Evolutionary conservation across 2,329 filamentous ascomycete genomes (phyloP).

Genomic region (Pezicula rhizophila): DNA sequence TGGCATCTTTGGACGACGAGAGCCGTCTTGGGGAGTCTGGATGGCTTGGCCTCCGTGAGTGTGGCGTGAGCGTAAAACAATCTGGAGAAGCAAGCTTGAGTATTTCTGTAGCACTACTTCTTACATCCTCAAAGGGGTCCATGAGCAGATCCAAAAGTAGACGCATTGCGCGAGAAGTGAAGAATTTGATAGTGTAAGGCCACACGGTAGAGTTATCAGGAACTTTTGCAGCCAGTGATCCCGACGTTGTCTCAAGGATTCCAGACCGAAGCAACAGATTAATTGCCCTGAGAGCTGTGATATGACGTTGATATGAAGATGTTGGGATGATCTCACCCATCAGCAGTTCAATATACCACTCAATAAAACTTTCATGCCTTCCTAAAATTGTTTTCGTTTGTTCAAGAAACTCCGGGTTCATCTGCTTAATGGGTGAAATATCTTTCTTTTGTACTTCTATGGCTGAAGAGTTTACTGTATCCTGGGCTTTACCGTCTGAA

Average conservation of each 20-base stretch:
- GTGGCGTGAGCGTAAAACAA: constrained; percentile 10
- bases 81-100: constrained; percentile 43
- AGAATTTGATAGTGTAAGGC: constrained; percentile 26
- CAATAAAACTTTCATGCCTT: constrained; percentile 59
- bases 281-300: constrained; percentile 69
- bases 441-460: background rate
- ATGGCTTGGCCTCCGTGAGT: background rate
- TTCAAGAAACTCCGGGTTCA: constrained; percentile 1
- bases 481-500: constrained; percentile 16
- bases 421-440: constrained; percentile 24
- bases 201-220: constrained; percentile 17
- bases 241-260: constrained; percentile 17
- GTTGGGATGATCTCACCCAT: constrained; percentile 69
- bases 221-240: background rate
- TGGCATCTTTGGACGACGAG: background rate
- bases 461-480: background rate
- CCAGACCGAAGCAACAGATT: constrained; percentile 50
- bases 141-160: constrained; percentile 72
- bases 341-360: constrained; percentile 69
- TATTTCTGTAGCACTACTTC: constrained; percentile 49
- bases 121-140: constrained; percentile 90
- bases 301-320: constrained; percentile 84
- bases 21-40: background rate
- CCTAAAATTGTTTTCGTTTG: constrained; percentile 14
- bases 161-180: constrained; percentile 47